Conservation (phyloP, 2,329 filamentous ascomycete genomes). For the Alternaria brassicae region DNA sequence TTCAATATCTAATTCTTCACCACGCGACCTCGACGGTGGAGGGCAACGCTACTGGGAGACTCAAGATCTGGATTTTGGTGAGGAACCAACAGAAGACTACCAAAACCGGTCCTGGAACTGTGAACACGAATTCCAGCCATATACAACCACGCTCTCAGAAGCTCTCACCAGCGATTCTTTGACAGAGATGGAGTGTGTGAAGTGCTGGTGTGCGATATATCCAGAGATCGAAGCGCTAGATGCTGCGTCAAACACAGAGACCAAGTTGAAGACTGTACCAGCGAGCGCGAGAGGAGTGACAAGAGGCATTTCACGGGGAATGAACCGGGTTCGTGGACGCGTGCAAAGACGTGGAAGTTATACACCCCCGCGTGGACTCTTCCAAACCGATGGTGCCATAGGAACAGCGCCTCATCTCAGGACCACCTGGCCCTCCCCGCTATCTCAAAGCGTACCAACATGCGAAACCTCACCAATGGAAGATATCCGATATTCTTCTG, state of each 20-base stretch:
- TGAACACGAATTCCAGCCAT: slow-evolving; percentile 30
- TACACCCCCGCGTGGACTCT: slow-evolving; percentile 16
- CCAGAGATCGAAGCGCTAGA: slow-evolving; percentile 28
- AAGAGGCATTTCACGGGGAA: neutral
- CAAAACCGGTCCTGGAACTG: slow-evolving; percentile 37
- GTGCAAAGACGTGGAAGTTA: slow-evolving; percentile 7
- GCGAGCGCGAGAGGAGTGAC: neutral
- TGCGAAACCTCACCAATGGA: slow-evolving; percentile 16
- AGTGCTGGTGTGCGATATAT: slow-evolving; percentile 38
- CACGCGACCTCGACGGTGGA: slow-evolving; percentile 47
- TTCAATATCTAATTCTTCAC: slow-evolving; percentile 2
- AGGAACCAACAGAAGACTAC: slow-evolving; percentile 43
- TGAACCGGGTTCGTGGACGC: neutral
- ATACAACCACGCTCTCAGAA: slow-evolving; percentile 21
- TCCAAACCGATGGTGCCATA: slow-evolving; percentile 10
- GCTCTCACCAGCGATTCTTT: slow-evolving; percentile 14
- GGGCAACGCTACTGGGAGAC: slow-evolving; percentile 41
- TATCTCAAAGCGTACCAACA: slow-evolving; percentile 15
- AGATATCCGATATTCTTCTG: slow-evolving; percentile 7
- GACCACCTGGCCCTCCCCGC: neutral
- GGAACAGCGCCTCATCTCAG: slow-evolving; percentile 18
- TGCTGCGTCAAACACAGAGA: neutral
- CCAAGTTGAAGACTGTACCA: neutral
- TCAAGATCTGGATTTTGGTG: slow-evolving; percentile 44
- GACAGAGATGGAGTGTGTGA: slow-evolving; percentile 38